Evolutionary conservation across 805 yeast genomes (phyloP).

Genomic region (Schizosaccharomyces japonicus): DNA sequence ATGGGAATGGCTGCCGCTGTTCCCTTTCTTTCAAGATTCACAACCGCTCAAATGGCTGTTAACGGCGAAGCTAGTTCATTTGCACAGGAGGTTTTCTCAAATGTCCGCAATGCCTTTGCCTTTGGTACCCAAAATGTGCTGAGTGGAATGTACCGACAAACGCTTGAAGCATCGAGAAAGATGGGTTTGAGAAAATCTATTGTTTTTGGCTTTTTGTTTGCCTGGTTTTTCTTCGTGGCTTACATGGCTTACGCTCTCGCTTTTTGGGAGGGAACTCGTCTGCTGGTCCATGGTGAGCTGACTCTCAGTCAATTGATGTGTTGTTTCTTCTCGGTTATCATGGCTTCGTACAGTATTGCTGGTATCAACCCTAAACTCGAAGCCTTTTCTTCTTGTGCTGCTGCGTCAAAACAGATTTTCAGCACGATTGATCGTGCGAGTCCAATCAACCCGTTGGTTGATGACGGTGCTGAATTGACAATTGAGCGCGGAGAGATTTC

Average conservation of each 20-base stretch:
- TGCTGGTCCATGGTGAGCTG: conserved; percentile 16
- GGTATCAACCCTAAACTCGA: conserved; percentile 20
- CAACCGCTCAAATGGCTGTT: conserved; percentile 9
- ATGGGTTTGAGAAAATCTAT: conserved; percentile 14
- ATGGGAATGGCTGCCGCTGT: conserved; percentile 15
- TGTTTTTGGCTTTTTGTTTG: conserved; percentile 17
- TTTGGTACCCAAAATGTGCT: conserved; percentile 20
- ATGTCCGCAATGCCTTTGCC: conserved; percentile 21
- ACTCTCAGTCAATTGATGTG: conserved; percentile 18
- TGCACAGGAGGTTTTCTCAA: conserved; percentile 22
- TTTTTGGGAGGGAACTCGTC: conserved; percentile 22
- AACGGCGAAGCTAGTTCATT: conserved; percentile 13
- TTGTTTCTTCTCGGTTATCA: conserved; percentile 13
- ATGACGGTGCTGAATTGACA: conserved; percentile 11
- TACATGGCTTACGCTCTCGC: conserved; percentile 20
- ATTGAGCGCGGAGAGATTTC: conserved; percentile 20
- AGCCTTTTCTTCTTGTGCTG: conserved; percentile 18
- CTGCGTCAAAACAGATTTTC: conserved; percentile 20
- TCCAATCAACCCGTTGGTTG: conserved; percentile 17
- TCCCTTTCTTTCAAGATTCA: conserved; percentile 11
- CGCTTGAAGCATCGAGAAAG: conserved; percentile 13
- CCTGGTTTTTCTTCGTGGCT: conserved; percentile 18
- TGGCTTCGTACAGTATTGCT: conserved; percentile 20
- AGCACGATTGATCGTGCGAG: conserved; percentile 23
- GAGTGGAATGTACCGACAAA: conserved; percentile 15